Evolutionary conservation across 768 basidiomycete genomes (phyloP).

Genomic region (Naematelia aurantialba): DNA sequence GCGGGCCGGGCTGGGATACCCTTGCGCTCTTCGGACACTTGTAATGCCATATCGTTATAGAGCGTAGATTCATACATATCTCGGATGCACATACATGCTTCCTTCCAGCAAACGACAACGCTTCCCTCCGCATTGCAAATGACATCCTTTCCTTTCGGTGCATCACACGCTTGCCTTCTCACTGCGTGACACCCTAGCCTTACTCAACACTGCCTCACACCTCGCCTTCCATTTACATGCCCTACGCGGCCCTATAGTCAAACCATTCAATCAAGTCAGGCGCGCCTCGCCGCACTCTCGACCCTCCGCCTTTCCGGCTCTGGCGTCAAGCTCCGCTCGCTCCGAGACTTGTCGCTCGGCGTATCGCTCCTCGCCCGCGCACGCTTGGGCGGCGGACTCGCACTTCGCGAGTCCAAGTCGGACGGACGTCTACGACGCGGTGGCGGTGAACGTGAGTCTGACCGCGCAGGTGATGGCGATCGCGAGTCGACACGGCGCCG

Average conservation of each 20-base stretch:
- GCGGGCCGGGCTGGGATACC: too few species aligned
- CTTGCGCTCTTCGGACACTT: background rate
- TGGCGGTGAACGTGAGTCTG: slow-evolving; percentile 11
- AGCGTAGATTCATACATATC: background rate
- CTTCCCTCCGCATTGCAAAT: too few species aligned
- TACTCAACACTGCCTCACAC: background rate
- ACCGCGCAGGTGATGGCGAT: background rate
- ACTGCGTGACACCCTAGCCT: too few species aligned
- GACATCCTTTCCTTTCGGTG: too few species aligned
- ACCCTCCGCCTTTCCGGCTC: slow-evolving; percentile 27
- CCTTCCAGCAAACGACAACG: too few species aligned
- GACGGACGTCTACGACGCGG: slow-evolving; percentile 19
- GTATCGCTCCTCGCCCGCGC: slow-evolving; percentile 7
- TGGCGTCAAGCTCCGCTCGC: slow-evolving; percentile 39
- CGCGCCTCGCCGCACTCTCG: slow-evolving; percentile 8
- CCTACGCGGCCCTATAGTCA: background rate
- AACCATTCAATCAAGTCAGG: background rate
- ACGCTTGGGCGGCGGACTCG: slow-evolving; percentile 20
- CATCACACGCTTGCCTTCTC: too few species aligned
- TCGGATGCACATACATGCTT: background rate
- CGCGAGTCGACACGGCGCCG: slow-evolving; percentile 4
- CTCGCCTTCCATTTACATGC: background rate
- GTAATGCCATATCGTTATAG: background rate
- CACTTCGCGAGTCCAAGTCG: slow-evolving; percentile 10
- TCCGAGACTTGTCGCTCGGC: slow-evolving; percentile 23